Evolutionary conservation across 805 yeast species (phyloP).

Genomic region (Barnettozyma populi): DNA sequence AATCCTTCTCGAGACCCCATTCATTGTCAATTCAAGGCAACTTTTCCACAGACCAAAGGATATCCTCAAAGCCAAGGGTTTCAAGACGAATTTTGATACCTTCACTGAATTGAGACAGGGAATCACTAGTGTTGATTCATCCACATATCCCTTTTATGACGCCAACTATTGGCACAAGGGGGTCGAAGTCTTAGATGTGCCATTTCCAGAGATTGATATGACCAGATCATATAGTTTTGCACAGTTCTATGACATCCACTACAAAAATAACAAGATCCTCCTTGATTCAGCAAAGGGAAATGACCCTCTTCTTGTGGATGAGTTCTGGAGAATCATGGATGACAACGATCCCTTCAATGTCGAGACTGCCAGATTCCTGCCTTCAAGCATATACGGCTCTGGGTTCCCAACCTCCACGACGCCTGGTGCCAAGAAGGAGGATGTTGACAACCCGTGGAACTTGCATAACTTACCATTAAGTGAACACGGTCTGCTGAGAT

Average conservation of each 20-base stretch:
- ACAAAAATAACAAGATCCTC: slow-evolving; percentile 29
- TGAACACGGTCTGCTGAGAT: slow-evolving; percentile 44
- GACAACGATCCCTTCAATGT: slow-evolving; percentile 34
- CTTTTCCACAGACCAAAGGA: slow-evolving; percentile 43
- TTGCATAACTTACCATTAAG: slow-evolving; percentile 47
- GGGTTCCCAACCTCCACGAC: slow-evolving; percentile 26
- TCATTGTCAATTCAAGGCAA: slow-evolving; percentile 40
- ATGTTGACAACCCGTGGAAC: slow-evolving; percentile 43
- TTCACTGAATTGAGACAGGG: slow-evolving; percentile 39
- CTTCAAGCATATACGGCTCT: slow-evolving; percentile 36
- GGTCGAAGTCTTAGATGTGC: slow-evolving; percentile 33
- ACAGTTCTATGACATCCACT: slow-evolving; percentile 55
- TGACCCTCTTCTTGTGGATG: slow-evolving; percentile 19
- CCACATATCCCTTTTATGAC: slow-evolving; percentile 37
- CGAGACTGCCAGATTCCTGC: slow-evolving; percentile 30
- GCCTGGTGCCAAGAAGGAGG: slow-evolving; percentile 18
- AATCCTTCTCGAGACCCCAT: slow-evolving; percentile 25
- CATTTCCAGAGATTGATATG: slow-evolving; percentile 33
- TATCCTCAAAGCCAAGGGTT: slow-evolving; percentile 44
- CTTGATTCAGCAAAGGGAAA: slow-evolving; percentile 10
- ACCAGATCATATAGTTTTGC: slow-evolving; percentile 50
- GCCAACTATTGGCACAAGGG: slow-evolving; percentile 40
- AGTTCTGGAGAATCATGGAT: slow-evolving; percentile 12
- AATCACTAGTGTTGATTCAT: slow-evolving; percentile 29
- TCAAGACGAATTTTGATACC: slow-evolving; percentile 43